These are phyloP conservation scores for Fistulifera solaris DNA, from an alignment of 108 stramenopile genomes.

Conservation along the genomic window DNA sequence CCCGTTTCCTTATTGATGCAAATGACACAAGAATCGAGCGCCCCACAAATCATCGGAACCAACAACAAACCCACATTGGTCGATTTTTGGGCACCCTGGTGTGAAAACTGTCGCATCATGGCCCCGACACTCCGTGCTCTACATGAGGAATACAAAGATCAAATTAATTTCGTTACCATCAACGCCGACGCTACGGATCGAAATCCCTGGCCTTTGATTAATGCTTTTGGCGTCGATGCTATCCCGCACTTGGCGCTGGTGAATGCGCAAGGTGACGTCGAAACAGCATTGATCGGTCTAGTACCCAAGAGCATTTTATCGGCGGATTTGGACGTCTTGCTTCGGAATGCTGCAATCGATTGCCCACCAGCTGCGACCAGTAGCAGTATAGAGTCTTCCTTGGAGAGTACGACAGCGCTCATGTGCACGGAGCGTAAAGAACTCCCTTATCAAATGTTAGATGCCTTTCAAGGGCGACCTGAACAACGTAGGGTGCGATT, in stretches of 20 bases:
- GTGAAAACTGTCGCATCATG: slow-evolving; percentile 62
- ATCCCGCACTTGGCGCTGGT: slow-evolving; percentile 75
- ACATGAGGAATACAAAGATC: slow-evolving; percentile 54
- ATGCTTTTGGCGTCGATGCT: slow-evolving; percentile 75
- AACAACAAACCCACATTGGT: slow-evolving; percentile 72
- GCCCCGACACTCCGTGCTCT: slow-evolving; percentile 56
- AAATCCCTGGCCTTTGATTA: slow-evolving; percentile 49
- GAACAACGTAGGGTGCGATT: slow-evolving; percentile 41
- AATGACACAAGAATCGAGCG: slow-evolving; percentile 55
- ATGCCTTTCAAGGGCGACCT: slow-evolving; percentile 61
- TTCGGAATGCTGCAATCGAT: slow-evolving; percentile 24
- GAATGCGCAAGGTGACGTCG: slow-evolving; percentile 58
- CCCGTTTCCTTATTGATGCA: slow-evolving; percentile 43
- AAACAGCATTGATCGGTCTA: slow-evolving; percentile 78
- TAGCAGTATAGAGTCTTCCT: background rate
- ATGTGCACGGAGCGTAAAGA: background rate
- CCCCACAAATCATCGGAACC: slow-evolving; percentile 44
- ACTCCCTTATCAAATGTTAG: slow-evolving; percentile 65
- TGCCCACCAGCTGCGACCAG: background rate
- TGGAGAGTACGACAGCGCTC: background rate
- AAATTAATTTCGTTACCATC: slow-evolving; percentile 72
- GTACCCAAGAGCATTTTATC: slow-evolving; percentile 53
- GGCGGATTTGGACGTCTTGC: slow-evolving; percentile 61
- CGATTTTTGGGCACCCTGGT: slow-evolving; percentile 84
- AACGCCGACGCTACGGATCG: slow-evolving; percentile 39